These are phyloP conservation scores for Panaeolus papilionaceus DNA, from an alignment of 768 basidiomycete genomes.

Conservation along the genomic window DNA sequence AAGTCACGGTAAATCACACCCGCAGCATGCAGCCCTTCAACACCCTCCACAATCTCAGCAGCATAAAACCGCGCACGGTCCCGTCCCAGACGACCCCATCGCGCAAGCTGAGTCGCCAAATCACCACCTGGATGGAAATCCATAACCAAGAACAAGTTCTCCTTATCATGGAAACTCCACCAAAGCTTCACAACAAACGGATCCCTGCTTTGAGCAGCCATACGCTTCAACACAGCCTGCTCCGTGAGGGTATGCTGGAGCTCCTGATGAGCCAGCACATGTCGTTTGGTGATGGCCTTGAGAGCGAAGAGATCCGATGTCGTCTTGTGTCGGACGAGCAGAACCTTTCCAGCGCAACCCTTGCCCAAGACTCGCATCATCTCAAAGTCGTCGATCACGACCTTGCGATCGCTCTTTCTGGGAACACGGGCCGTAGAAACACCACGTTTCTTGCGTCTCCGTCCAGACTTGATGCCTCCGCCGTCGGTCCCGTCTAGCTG, in stretches of 20 bases:
- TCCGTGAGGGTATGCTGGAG: slow-evolving; percentile 96
- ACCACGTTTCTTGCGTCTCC: slow-evolving; percentile 49
- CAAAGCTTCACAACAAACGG: slow-evolving; percentile 96
- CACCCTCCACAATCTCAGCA: slow-evolving; percentile 95
- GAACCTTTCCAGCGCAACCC: slow-evolving; percentile 96
- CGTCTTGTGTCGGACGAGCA: slow-evolving; percentile 85
- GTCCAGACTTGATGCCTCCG: slow-evolving; percentile 8
- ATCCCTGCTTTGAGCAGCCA: slow-evolving; percentile 88
- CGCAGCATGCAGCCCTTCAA: slow-evolving; percentile 91
- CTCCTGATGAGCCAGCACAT: slow-evolving; percentile 96
- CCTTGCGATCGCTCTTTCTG: slow-evolving; percentile 57
- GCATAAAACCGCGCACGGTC: slow-evolving; percentile 97
- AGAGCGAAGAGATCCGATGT: slow-evolving; percentile 83
- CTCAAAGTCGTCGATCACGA: slow-evolving; percentile 91
- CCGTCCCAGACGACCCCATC: slow-evolving; percentile 92
- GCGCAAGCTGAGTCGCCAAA: slow-evolving; percentile 94
- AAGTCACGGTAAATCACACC: slow-evolving; percentile 98
- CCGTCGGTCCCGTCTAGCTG: slow-evolving; percentile 33
- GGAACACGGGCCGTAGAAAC: slow-evolving; percentile 22
- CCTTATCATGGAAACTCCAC: slow-evolving; percentile 98
- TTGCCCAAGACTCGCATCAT: slow-evolving; percentile 97
- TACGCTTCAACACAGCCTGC: slow-evolving; percentile 92
- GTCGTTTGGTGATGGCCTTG: slow-evolving; percentile 98
- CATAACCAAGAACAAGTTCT: slow-evolving; percentile 97
- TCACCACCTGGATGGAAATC: slow-evolving; percentile 98